Conservation (phyloP, 2,329 filamentous ascomycete species). For the Clonostachys chloroleuca region DNA sequence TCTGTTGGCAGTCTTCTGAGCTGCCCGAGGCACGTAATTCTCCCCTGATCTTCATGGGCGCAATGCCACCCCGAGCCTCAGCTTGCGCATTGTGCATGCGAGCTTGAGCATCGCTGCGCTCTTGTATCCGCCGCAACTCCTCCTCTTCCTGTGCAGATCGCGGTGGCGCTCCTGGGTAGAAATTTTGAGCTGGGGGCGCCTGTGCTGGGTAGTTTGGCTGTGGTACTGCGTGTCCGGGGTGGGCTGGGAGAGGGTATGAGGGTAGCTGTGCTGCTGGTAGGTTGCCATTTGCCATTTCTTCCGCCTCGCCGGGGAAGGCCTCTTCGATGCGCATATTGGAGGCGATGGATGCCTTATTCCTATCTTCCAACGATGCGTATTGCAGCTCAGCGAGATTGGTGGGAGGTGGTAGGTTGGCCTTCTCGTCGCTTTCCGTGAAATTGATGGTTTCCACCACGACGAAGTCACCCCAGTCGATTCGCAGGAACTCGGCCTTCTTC, state of each 20-base stretch:
- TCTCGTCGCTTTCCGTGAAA: constrained; percentile 86
- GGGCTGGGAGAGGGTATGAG: constrained; percentile 33
- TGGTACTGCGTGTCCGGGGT: constrained; percentile 3
- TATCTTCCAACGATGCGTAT: constrained; percentile 90
- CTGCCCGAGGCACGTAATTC: constrained; percentile 85
- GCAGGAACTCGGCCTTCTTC: constrained; percentile 69
- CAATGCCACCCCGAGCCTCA: constrained; percentile 64
- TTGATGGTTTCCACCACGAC: constrained; percentile 91
- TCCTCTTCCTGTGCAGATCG: constrained; percentile 51
- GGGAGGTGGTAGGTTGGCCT: constrained; percentile 80
- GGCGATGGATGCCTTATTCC: constrained; percentile 82
- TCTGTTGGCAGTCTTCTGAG: constrained; percentile 65
- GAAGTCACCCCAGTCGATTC: constrained; percentile 98
- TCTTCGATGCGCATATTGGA: constrained; percentile 87
- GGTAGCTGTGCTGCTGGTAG: constrained; percentile 21
- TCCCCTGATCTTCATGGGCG: constrained; percentile 86
- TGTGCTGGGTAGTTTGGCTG: constrained; percentile 23
- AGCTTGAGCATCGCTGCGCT: constrained; percentile 53
- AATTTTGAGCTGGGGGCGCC: constrained; percentile 30
- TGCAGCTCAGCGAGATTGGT: constrained; percentile 88
- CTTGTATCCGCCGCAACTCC: constrained; percentile 58
- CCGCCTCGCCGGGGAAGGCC: constrained; percentile 77
- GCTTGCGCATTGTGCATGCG: constrained; percentile 74
- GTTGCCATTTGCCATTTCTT: constrained; percentile 48
- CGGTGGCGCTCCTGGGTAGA: constrained; percentile 18